Evolutionary conservation across 345 rosid species (phyloP), one percentile per base, ranked within the genome.

Genomic region (Ceriops decandra): DNA sequence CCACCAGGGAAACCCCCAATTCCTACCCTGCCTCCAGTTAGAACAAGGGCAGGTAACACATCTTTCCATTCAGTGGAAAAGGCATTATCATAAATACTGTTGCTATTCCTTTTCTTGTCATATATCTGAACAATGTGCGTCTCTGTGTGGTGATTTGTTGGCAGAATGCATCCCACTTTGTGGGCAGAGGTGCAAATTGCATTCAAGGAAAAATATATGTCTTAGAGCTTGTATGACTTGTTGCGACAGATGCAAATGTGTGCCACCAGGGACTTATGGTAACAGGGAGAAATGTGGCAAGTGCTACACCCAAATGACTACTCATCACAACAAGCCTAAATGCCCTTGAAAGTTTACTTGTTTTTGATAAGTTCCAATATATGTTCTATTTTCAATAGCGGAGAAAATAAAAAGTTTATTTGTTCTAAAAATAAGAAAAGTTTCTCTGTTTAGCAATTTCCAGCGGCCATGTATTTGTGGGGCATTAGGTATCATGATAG

Each of bases 231-330:
- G 98, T 84, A 65, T 79, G 76, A 85, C 96, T 58, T 93, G 98
- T 83, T 93, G 98, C 64, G 80, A 81, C 76, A 76, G 95, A 60
- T 93, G 98, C 91, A 93, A 82, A 70, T 93, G 98, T 27, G 98
- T 93, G 60, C 98, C 98, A 0, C 98, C 97, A 38, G 97, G 98
- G 21, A 93, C 97, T 9, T 89, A 81, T 57, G 98, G 98, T 21
- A 91, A 91, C 80, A 82, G 78, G 26, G 95, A 91, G 77, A 77
- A 69, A 71, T 93, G 97, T 74, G 97, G 98, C 69, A 83, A 80
- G 74, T 93, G 98, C 75, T 93, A 93, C 86, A 89, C 84, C 53
- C 83, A 77, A 21, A 87, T 91, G 97, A 91, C 83, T 76, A 90
- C 97, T 53, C 87, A 70, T 66, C 75, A 81, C 49, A 85, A 85